Evolutionary conservation across 345 rosid genomes (phyloP), one percentile per base, ranked within the genome.

Genomic region (Durio zibethinus): DNA sequence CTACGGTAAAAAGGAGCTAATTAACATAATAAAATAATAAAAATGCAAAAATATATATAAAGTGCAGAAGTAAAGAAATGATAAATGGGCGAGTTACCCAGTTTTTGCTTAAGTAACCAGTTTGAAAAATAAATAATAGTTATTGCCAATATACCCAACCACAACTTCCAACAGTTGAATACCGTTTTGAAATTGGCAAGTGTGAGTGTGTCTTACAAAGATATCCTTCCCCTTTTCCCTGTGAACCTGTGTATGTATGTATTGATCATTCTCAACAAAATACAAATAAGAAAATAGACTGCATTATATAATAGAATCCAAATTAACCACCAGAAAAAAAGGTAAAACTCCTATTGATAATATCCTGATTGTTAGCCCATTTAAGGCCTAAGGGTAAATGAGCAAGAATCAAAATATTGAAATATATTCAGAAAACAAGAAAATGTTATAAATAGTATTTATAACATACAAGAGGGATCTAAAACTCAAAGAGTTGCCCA

Each of bases 151-250:
- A 47, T 27, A 69, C 38, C 20, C 38, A 69, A 27, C 23, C 47
- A 69, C 14, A 45, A 48, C 57, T 69, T 45, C 57, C 38, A 48
- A 16, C 43, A 45, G 73, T 25, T 23, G 73, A 45, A 68, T n/a
- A 68, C 27, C 29, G 33, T 66, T 66, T 40, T 40, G 52, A 52
- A 66, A 40, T 21, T 40, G 50, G 25, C 10, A 23, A 21, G 12
- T 66, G 72, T 66, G 72, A 38, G 72, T 40, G 69, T 64, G 16
- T n/a, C 50, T 40, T 42, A 21, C 16, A 42, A 56, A 42, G 72
- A 66, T 42, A 40, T n/a, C 42, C 72, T 66, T 43, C 73, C 56
- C 38, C 56, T 0, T 68, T 45, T 45, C 35, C 53, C 50, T 7
- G 56, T 45, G 73, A 68, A 15, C 12, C 15, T 43, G 54, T 25